Evolutionary conservation across 495 filamentous ascomycete species (phyloP).

Genomic region (Oleoguttula mirabilis): DNA sequence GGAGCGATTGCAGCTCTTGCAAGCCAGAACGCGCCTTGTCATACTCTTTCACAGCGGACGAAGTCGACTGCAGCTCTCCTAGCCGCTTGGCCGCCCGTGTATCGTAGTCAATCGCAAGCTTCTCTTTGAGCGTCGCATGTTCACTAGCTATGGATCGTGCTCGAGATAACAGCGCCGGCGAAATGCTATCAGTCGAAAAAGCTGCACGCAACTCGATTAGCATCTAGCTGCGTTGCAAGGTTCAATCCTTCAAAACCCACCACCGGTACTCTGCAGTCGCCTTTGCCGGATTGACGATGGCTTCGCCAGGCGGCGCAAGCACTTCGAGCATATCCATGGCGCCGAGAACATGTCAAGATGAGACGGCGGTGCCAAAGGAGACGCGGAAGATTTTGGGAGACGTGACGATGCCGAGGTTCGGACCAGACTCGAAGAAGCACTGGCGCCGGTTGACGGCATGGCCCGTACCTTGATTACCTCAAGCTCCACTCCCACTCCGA

Average conservation of each 20-base stretch:
- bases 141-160: conserved; percentile 54
- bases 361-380: too few relatives aligned
- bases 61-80: conserved; percentile 62
- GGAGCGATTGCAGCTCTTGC: conserved; percentile 22
- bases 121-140: conserved; percentile 50
- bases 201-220: conserved; percentile 6
- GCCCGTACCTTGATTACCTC: too few relatives aligned
- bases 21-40: conserved; percentile 40
- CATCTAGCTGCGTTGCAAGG: background rate
- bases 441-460: too few relatives aligned
- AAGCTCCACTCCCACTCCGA: too few relatives aligned
- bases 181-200: conserved; percentile 29
- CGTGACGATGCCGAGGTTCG: too few relatives aligned
- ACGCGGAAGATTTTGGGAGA: too few relatives aligned
- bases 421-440: too few relatives aligned
- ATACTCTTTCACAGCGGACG: conserved; percentile 57
- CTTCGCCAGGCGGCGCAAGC: conserved; percentile 18
- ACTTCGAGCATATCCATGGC: conserved; percentile 27
- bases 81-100: conserved; percentile 57
- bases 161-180: conserved; percentile 48
- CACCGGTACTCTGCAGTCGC: conserved; percentile 14
- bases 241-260: conserved; percentile 12
- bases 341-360: conserved; percentile 20
- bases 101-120: conserved; percentile 54
- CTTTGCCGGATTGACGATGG: conserved; percentile 4